Evolutionary conservation across 2,329 filamentous ascomycete species (phyloP).

Genomic region (Macrophomina phaseolina): DNA sequence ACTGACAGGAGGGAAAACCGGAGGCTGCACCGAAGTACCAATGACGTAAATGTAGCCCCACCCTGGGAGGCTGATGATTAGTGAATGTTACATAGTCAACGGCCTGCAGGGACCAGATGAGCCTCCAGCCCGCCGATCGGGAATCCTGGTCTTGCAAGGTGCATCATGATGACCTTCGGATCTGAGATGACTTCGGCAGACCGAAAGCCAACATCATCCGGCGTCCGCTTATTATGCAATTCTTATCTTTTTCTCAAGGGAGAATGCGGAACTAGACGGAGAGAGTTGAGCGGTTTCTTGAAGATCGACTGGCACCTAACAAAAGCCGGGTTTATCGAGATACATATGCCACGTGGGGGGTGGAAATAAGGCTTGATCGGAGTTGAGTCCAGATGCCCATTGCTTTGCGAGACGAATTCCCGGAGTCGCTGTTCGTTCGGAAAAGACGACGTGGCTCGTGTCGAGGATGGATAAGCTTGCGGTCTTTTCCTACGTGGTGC

Average conservation of each 20-base stretch:
- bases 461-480: too few relatives aligned
- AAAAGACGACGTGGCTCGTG: not conserved
- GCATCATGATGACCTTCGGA: constrained; percentile 5
- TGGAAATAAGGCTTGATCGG: not conserved
- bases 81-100: not conserved
- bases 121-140: not conserved
- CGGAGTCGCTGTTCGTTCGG: not conserved
- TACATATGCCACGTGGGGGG: not conserved
- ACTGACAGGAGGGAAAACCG: not conserved
- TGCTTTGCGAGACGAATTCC: not conserved
- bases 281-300: constrained; percentile 8
- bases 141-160: constrained; percentile 1
- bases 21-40: not conserved
- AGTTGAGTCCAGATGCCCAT: not conserved
- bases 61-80: not conserved
- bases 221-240: constrained; percentile 10
- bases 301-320: not conserved
- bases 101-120: constrained; percentile 4
- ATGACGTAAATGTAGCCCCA: constrained; percentile 1
- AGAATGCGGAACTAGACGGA: not conserved
- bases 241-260: not conserved
- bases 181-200: not conserved
- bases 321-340: not conserved
- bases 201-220: not conserved
- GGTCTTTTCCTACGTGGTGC: not conserved